Evolutionary conservation across 2,329 filamentous ascomycete species (phyloP), one percentile per base, ranked within the genome.

Genomic region (Monilinia polystroma): DNA sequence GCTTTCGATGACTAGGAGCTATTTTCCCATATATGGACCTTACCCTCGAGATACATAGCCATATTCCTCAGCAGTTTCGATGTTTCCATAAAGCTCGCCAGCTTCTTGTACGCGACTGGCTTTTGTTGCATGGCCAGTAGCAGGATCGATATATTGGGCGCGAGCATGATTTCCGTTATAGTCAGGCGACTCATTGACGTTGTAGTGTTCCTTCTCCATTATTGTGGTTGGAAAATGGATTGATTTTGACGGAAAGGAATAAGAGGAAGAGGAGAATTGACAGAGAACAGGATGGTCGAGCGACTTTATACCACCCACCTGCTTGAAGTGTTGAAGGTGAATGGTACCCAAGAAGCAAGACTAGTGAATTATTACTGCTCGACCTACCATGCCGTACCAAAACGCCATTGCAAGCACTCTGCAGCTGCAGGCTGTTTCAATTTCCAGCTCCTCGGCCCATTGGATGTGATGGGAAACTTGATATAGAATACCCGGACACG

Each of bases 1-100:
- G 29, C 8, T 63, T 47, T 29, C 20, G 35, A 32, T 53, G 14
- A 3, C 20, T 18, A n/a, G 4, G 26, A 45, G 26, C 3, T 38
- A 20, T 43, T 3, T 62, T 11, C 7, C 14, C 18, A 14, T 4
- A 63, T 14, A 5, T 35, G 10, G n/a, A 20, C 75, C 77, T 64
- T 74, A 80, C 78, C 81, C 82, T 78, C 82, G 75, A 70, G 78
- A 73, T 54, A 84, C 82, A 71, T 84, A 84, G 49, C 82, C 81
- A 73, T 80, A 81, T 69, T 82, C 76, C 71, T 84, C 82, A 12
- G 82, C 83, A 8, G 79, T 80, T 64, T 81, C 76, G 51, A 82
- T 72, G 70, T 84, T 79, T 56, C 83, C 83, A 73, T 84, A 85
- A 26, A 85, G 57, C 63, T 81, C 84, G 53, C 80, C 80, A 52